Evolutionary conservation across 345 rosid species (phyloP).

Genomic region (Lumnitzera racemosa): DNA sequence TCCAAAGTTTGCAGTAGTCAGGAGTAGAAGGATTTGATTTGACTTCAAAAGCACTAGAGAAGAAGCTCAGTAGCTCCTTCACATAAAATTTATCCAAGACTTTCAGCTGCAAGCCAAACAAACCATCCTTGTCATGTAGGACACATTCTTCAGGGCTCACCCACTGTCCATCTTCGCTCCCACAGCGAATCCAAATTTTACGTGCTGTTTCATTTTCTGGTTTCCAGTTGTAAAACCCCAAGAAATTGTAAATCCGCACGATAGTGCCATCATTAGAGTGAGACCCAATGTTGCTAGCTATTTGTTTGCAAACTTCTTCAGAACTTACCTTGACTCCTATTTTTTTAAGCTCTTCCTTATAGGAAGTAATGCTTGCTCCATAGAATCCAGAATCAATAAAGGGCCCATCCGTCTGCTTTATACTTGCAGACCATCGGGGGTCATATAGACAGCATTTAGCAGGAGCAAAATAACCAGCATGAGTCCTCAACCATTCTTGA

Average conservation of each 20-base stretch:
- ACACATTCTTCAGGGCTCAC: conserved; percentile 39
- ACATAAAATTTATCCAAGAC: conserved; percentile 46
- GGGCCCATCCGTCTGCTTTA: conserved; percentile 57
- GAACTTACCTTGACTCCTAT: conserved; percentile 41
- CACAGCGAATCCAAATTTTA: conserved; percentile 51
- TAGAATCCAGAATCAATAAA: conserved; percentile 60
- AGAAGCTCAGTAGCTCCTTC: conserved; percentile 19
- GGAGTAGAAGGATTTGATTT: conserved; percentile 33
- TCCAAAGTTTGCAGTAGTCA: conserved; percentile 61
- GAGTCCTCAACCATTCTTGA: conserved; percentile 49
- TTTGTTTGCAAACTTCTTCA: conserved; percentile 19
- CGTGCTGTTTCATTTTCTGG: conserved; percentile 11
- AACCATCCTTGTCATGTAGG: conserved; percentile 37
- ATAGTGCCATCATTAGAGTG: conserved; percentile 37
- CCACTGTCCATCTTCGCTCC: conserved; percentile 35
- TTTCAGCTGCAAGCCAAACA: conserved; percentile 33
- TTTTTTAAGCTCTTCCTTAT: conserved; percentile 29
- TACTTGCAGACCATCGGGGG: conserved; percentile 18
- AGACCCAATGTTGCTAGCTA: conserved; percentile 27
- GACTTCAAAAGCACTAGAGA: conserved; percentile 32
- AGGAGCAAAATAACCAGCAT: conserved; percentile 45
- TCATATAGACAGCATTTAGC: conserved; percentile 37
- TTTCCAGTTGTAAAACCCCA: conserved; percentile 27
- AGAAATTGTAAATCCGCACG: conserved; percentile 37
- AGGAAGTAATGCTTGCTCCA: conserved; percentile 24